Conservation (phyloP, 805 yeast species). For the Groenewaldozyma tartarivorans region DNA sequence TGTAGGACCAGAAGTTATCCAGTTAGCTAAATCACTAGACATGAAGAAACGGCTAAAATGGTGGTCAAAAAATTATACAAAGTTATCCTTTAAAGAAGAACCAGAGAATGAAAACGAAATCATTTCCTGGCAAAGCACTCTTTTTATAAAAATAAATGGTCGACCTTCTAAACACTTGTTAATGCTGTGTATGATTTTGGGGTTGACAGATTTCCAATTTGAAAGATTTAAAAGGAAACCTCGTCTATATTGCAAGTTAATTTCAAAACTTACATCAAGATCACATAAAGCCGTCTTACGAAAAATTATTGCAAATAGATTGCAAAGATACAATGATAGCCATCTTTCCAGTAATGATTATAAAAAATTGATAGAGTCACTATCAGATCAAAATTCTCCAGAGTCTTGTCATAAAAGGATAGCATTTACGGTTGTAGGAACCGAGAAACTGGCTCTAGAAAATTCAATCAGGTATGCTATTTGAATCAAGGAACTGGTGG, state of each 20-base stretch:
- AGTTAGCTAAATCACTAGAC: slow-evolving; percentile 25
- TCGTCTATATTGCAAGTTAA: slow-evolving; percentile 6
- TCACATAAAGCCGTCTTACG: slow-evolving; percentile 8
- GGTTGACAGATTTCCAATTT: slow-evolving; percentile 11
- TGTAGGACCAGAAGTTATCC: slow-evolving; percentile 43
- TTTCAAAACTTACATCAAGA: slow-evolving; percentile 5
- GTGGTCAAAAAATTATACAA: slow-evolving; percentile 31
- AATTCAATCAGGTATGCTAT: slow-evolving; percentile 6
- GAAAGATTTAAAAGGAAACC: slow-evolving; percentile 13
- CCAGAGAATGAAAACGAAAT: slow-evolving; percentile 10
- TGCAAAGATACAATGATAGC: slow-evolving; percentile 17
- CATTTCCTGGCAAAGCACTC: slow-evolving; percentile 14
- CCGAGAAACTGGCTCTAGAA: slow-evolving; percentile 25
- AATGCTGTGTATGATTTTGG: slow-evolving; percentile 11
- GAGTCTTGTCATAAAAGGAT: slow-evolving; percentile 9
- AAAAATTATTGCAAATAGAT: slow-evolving; percentile 10
- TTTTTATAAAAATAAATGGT: slow-evolving; percentile 8
- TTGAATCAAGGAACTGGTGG: too few species aligned
- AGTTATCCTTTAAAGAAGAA: slow-evolving; percentile 7
- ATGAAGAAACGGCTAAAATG: slow-evolving; percentile 27
- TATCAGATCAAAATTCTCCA: slow-evolving; percentile 6
- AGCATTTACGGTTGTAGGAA: slow-evolving; percentile 21
- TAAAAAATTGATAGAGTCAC: slow-evolving; percentile 5
- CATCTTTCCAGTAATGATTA: slow-evolving; percentile 17
- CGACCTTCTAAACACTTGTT: slow-evolving; percentile 13